Evolutionary conservation across 2,329 filamentous ascomycete species (phyloP), one percentile per base, ranked within the genome.

Genomic region (Sporothrix phasma): DNA sequence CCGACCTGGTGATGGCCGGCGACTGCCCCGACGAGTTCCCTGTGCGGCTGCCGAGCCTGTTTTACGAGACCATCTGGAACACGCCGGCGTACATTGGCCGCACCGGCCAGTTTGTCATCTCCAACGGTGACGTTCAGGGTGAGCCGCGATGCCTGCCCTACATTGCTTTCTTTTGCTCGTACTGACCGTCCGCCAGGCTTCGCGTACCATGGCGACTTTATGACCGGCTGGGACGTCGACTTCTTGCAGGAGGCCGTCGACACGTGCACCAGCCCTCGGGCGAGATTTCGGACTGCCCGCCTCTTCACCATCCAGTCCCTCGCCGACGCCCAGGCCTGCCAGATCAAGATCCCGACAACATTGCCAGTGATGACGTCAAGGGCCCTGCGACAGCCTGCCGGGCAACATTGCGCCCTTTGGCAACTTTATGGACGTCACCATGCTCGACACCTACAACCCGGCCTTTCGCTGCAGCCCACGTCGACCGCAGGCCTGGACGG

Each of bases 21-120:
- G 79, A 78, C 43, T 96, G 92, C 75, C 91, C 92, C 0, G 72
- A 82, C 1, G 86, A 80, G 8, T 92, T 85, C 72, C 81, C 85
- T 13, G 81, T 80, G 19, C 87, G 89, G 64, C 74, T 94, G 26
- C 85, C 88, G 2, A 87, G 87, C 66, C 80, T 97, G 56, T 88
- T 96, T 74, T 96, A 82, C 73, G 91, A 97, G 78, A 90, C 88
- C 39, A 95, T 96, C 73, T 96, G 86, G 84, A 78, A 87, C 72
- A 94, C 90, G 8, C 75, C 82, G 59, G 79, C 79, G 1, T 95
- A 89, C 74, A 77, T 76, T 31, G 81, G 81, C 64, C 75, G 81
- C 24, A 76, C 81, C 7, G 90, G 91, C 61, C 75, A 85, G 68
- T 96, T 95, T 71, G 80, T 92, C 59, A 76, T 95, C 60, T 79